These are phyloP conservation scores for Vitis hybrid DNA, from an alignment of 177 flowering plant species.

Conservation along the genomic window DNA sequence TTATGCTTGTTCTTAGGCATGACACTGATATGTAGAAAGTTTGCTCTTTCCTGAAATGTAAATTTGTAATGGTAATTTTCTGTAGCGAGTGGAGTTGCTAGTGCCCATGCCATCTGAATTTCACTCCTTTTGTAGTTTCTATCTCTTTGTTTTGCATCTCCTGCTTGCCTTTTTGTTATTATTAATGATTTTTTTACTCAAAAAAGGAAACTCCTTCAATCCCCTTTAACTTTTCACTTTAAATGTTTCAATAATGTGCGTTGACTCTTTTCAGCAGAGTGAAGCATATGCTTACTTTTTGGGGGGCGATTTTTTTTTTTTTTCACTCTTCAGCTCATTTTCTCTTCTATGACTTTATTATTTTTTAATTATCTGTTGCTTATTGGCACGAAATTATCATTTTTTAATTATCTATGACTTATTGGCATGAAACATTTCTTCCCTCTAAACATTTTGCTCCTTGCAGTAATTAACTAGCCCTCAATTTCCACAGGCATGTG, in stretches of 20 bases:
- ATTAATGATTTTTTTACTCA: no score
- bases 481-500: slow-evolving; percentile 72
- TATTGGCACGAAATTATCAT: no score
- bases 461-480: neutral
- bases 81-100: neutral
- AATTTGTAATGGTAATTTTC: neutral
- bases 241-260: no score
- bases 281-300: no score
- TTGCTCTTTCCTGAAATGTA: neutral
- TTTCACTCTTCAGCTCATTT: no score
- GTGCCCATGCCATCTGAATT: neutral
- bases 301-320: no score
- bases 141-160: neutral
- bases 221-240: no score
- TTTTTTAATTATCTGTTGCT: no score
- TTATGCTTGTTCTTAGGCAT: neutral
- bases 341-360: no score
- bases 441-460: neutral
- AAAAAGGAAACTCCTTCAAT: no score
- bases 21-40: neutral
- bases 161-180: neutral
- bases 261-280: no score
- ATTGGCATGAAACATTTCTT: neutral
- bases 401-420: neutral
- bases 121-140: neutral